Evolutionary conservation across 805 yeast species (phyloP), one percentile per base, ranked within the genome.

Genomic region (Starmerella scarabaei): DNA sequence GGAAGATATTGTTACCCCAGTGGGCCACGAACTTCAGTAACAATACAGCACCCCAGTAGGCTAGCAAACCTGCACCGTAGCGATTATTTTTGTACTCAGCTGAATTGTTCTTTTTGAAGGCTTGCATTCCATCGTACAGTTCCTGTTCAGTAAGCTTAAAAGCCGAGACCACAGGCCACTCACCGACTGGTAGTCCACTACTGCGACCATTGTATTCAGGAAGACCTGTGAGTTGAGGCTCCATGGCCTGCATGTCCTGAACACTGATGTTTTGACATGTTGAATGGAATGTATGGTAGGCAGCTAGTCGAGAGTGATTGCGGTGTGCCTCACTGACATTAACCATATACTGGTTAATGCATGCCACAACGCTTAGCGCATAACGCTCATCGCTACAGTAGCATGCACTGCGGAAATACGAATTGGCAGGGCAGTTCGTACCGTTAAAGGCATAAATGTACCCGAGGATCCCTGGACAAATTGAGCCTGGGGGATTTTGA

Each of bases 21-120:
- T 41, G 37, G 12, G 27, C 8, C 1, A 47, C 3, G 6, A 23
- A 26, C 9, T 39, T 35, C 4, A 48, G 21, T 3, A 44, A 34
- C 4, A 39, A 11, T 12, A 48, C 24, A 3, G 45, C 47, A 16
- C 38, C 51, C 52, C 52, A 49, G 35, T 34, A 49, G 1, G 32
- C 47, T 18, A 47, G 19, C 14, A 47, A 18, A 2, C 34, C 49
- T 3, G 39, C 37, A 12, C 50, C 49, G 12, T 28, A 42, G 8
- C 45, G 35, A 26, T 33, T 35, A 35, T 24, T 40, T 4, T 21
- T 6, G 12, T 31, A 17, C 29, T 42, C 43, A 3, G 35, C 20
- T 3, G 8, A 5, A n/a, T 20, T 12, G 16, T 26, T 8, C 7
- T 24, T 17, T 17, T 16, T 6, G 5, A 12, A 30, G 3, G 42